These are phyloP conservation scores for Mycena galericulata DNA, from an alignment of 768 basidiomycete genomes.

Conservation along the genomic window DNA sequence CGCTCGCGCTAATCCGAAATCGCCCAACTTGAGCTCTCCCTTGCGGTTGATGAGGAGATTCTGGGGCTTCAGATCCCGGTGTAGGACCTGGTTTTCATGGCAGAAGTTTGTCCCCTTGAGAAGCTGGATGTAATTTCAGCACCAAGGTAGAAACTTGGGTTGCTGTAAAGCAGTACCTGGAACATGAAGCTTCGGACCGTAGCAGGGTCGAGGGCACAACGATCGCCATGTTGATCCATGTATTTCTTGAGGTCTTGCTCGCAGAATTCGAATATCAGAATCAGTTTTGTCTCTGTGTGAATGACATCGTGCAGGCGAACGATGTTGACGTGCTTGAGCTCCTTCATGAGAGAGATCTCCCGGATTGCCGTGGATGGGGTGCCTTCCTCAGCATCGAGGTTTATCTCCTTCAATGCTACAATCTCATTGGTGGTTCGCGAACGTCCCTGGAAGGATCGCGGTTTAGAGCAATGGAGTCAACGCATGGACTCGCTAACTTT, in stretches of 20 bases:
- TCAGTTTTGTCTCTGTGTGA: constrained; percentile 97
- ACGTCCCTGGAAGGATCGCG: constrained; percentile 70
- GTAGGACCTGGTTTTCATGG: constrained; percentile 97
- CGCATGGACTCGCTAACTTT: constrained; percentile 66
- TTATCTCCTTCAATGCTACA: constrained; percentile 98
- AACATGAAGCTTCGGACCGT: constrained; percentile 98
- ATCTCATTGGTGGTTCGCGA: constrained; percentile 98
- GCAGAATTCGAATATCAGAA: constrained; percentile 98
- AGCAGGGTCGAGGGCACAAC: constrained; percentile 90
- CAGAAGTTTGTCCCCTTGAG: constrained; percentile 98
- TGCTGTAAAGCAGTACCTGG: too few species aligned
- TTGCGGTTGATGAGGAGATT: constrained; percentile 98
- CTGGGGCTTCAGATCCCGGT: constrained; percentile 98
- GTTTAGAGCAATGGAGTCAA: neutral
- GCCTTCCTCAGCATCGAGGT: constrained; percentile 98
- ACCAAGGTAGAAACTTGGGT: too few species aligned
- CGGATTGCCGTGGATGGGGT: constrained; percentile 99
- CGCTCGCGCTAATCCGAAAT: constrained; percentile 97
- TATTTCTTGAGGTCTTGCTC: constrained; percentile 99
- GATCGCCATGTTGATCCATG: constrained; percentile 98
- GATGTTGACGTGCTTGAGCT: constrained; percentile 98
- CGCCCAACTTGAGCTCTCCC: constrained; percentile 96
- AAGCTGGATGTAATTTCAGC: too few species aligned
- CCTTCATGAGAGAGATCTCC: constrained; percentile 99
- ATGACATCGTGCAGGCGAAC: constrained; percentile 98